Conservation (phyloP, 1,284 basidiomycete genomes). For the Psilocybe mexicana region DNA sequence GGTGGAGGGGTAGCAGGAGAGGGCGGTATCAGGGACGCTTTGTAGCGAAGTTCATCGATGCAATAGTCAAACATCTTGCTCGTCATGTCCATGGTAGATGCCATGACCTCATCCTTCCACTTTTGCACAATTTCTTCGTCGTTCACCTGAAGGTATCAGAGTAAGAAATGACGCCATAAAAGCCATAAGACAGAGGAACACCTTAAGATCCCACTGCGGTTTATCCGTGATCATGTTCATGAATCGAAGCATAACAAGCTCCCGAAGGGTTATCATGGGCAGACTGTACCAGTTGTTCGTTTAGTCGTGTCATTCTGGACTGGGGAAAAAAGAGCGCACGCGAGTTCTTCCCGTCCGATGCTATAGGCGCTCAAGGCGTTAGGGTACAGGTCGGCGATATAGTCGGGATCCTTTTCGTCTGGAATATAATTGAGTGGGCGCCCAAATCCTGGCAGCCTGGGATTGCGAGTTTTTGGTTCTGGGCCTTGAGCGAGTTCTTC, state of each 20-base stretch:
- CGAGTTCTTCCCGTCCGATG: background rate
- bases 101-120: too few relatives aligned
- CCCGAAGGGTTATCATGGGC: slow-evolving; percentile 24
- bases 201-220: too few relatives aligned
- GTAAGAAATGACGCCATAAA: too few relatives aligned
- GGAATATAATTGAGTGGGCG: slow-evolving; percentile 19
- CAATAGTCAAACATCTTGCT: slow-evolving; percentile 22
- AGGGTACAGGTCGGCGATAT: slow-evolving; percentile 13
- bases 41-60: slow-evolving; percentile 24
- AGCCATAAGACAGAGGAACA: too few relatives aligned
- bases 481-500: too few relatives aligned
- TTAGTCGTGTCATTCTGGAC: too few relatives aligned
- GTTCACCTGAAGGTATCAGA: too few relatives aligned
- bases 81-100: too few relatives aligned
- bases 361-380: slow-evolving; percentile 15
- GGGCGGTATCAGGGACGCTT: slow-evolving; percentile 14
- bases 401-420: slow-evolving; percentile 6
- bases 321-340: slow-evolving; percentile 10
- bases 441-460: slow-evolving; percentile 20
- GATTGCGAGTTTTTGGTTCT: too few relatives aligned
- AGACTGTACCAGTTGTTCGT: background rate
- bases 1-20: slow-evolving; percentile 2
- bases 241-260: slow-evolving; percentile 28
- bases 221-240: slow-evolving; percentile 30
- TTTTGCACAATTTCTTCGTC: too few relatives aligned